phyloP scores from a whole-genome alignment of 306 rosid genomes.

The Calophaca sinica region DNA sequence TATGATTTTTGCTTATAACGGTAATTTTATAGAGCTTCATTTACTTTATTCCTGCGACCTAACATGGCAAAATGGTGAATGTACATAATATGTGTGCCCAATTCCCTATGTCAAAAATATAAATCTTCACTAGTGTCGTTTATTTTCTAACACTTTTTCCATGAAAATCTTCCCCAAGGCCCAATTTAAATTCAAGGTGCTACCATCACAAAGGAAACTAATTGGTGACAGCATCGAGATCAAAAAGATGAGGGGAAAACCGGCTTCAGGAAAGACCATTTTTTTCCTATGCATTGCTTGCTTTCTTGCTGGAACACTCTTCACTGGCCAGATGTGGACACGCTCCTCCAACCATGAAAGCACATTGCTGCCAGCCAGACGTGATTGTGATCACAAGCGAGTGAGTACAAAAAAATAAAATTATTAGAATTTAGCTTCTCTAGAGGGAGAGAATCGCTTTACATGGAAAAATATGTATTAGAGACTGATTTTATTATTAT shows the following conservation, averaged over 20 bases:
- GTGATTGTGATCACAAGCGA: constrained; percentile 56
- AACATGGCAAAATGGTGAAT: constrained; percentile 33
- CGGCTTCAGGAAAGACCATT: constrained; percentile 62
- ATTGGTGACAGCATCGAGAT: constrained; percentile 5
- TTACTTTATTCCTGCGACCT: constrained; percentile 42
- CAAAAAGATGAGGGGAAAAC: constrained; percentile 68
- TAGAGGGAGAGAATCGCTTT: background rate
- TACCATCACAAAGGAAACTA: constrained; percentile 36
- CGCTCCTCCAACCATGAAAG: constrained; percentile 42
- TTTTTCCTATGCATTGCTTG: constrained; percentile 66
- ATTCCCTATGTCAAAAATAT: background rate
- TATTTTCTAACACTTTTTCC: background rate
- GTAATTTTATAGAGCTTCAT: constrained; percentile 30
- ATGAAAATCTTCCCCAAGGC: constrained; percentile 31
- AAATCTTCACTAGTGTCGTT: background rate
- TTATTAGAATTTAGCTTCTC: background rate
- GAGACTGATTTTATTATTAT: background rate
- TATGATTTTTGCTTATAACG: constrained; percentile 31
- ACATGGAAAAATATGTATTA: no score
- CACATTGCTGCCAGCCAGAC: background rate
- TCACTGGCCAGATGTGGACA: constrained; percentile 71
- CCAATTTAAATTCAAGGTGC: constrained; percentile 36
- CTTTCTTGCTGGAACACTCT: constrained; percentile 78
- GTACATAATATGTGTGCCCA: background rate
- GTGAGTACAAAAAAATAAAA: constrained; percentile 37